Percentiles rank a stretch among this genome's conserved stretches.
Conservation (phyloP, 768 basidiomycete species). For the Tricholoma bakamatsutake region DNA sequence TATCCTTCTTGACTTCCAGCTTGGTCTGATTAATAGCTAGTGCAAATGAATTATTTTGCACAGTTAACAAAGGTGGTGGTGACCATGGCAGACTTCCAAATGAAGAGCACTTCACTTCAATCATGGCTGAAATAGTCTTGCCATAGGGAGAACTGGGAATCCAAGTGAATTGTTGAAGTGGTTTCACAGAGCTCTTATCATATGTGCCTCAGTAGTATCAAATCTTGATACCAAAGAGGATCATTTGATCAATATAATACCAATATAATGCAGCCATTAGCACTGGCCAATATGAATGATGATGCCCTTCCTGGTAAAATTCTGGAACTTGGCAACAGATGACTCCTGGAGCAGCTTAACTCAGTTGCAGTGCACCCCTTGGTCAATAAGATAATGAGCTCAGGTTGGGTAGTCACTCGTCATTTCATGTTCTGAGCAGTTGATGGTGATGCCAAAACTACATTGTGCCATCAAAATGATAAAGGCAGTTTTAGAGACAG, state of each 20-base stretch:
- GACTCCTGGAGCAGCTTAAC: not conserved
- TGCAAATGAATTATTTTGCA: not conserved
- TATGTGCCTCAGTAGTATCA: not conserved
- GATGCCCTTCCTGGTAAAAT: not conserved
- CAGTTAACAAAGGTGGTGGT: not conserved
- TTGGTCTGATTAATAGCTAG: not conserved
- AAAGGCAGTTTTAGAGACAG: not conserved
- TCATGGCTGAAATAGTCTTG: not conserved
- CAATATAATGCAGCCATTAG: not conserved
- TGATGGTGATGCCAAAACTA: not conserved
- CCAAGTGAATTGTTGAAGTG: not conserved
- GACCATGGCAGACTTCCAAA: not conserved
- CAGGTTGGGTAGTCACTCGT: not conserved
- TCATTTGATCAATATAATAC: too few species aligned
- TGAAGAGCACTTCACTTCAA: not conserved
- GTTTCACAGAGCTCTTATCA: not conserved
- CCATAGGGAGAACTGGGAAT: not conserved
- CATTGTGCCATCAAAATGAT: not conserved
- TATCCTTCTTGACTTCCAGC: not conserved
- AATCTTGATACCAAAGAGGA: not conserved
- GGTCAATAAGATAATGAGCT: not conserved
- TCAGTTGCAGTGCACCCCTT: not conserved
- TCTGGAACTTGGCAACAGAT: not conserved
- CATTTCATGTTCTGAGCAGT: not conserved
- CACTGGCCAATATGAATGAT: not conserved